phyloP scores from a whole-genome alignment of 108 stramenopile species.

The Fistulifera solaris region DNA sequence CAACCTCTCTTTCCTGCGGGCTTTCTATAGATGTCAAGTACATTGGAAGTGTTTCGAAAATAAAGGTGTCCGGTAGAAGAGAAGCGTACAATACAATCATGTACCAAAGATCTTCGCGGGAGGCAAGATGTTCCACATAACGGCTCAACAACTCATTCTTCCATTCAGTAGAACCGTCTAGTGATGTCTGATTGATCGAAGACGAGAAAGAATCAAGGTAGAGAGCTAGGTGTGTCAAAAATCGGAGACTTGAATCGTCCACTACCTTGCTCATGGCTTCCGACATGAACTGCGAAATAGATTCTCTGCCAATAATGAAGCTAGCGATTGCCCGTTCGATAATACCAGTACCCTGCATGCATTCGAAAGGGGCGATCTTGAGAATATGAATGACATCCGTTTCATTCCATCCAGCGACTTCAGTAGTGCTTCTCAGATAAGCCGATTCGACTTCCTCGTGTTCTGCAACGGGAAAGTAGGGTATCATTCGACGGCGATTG shows the following conservation, averaged over 20 bases:
- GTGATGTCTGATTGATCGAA: slow-evolving; percentile 13
- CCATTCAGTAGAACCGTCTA: slow-evolving; percentile 11
- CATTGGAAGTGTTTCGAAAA: slow-evolving; percentile 40
- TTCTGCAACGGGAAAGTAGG: slow-evolving; percentile 18
- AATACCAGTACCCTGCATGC: slow-evolving; percentile 4
- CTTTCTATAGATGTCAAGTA: slow-evolving; percentile 36
- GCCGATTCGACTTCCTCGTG: slow-evolving; percentile 22
- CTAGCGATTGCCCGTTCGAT: slow-evolving; percentile 26
- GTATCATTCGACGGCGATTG: slow-evolving; percentile 10
- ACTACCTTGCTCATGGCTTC: background rate
- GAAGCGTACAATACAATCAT: slow-evolving; percentile 58
- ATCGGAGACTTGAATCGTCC: slow-evolving; percentile 16
- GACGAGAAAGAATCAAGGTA: slow-evolving; percentile 39
- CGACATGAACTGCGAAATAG: slow-evolving; percentile 1
- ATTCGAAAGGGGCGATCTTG: slow-evolving; percentile 16
- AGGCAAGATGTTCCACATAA: slow-evolving; percentile 31
- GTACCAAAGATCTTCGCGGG: slow-evolving; percentile 44
- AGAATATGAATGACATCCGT: slow-evolving; percentile 14
- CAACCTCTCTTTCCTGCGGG: slow-evolving; percentile 37
- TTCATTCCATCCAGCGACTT: slow-evolving; percentile 20
- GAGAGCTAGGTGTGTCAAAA: slow-evolving; percentile 38
- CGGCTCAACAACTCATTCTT: slow-evolving; percentile 27
- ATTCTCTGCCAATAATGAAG: slow-evolving; percentile 45
- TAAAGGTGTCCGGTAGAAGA: slow-evolving; percentile 35
- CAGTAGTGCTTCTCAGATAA: slow-evolving; percentile 24